A percentile compares a stretch with the other conserved stretches of the same genome.
Conservation (phyloP, 768 basidiomycete genomes). For the Psilocybe subaeruginosa region DNA sequence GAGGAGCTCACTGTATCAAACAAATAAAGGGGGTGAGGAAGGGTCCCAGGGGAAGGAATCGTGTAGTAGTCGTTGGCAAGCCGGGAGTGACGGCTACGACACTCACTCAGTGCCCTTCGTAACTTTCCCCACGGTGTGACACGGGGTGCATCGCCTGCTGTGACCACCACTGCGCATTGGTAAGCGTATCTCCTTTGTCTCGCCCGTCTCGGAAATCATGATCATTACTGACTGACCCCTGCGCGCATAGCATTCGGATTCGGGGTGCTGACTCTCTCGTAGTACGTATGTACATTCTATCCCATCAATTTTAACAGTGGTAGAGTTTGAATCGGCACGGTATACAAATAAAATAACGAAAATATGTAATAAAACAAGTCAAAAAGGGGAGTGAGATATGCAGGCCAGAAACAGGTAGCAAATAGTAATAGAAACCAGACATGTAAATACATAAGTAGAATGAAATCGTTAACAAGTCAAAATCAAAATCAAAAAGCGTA, state of each 20-base stretch:
- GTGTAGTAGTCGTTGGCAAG: constrained; percentile 30
- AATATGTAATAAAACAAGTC: neutral
- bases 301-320: too few species aligned
- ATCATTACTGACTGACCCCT: too few species aligned
- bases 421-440: neutral
- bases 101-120: constrained; percentile 8
- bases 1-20: constrained; percentile 42
- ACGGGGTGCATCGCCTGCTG: constrained; percentile 23
- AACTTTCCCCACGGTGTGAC: constrained; percentile 33
- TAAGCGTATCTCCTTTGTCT: neutral
- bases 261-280: neutral
- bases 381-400: constrained; percentile 8
- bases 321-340: too few species aligned
- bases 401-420: constrained; percentile 1
- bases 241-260: neutral
- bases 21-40: constrained; percentile 28
- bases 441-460: neutral
- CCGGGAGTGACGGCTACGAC: constrained; percentile 11
- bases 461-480: too few species aligned
- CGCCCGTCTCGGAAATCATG: neutral
- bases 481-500: constrained; percentile 1
- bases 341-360: too few species aligned
- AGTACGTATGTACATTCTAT: too few species aligned
- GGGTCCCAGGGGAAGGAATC: constrained; percentile 18
- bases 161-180: constrained; percentile 18